Conservation (phyloP, 345 rosid species). For the Salix udensis region DNA sequence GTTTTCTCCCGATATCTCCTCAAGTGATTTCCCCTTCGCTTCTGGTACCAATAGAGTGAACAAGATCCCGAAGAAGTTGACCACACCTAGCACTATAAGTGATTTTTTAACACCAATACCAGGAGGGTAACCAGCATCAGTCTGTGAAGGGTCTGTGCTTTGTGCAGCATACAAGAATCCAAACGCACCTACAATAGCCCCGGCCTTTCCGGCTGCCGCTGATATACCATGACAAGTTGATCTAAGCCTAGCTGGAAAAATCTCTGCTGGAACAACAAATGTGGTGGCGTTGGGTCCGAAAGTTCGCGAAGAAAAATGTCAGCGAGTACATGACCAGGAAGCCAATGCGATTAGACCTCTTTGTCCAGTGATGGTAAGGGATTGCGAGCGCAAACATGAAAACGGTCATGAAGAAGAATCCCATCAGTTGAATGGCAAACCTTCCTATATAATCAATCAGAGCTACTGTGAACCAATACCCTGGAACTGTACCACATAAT, state of each 20-base stretch:
- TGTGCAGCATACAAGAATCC: constrained; percentile 22
- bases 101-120: constrained; percentile 17
- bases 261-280: constrained; percentile 19
- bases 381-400: constrained; percentile 17
- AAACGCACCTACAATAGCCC: constrained; percentile 17
- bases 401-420: constrained; percentile 19
- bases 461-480: constrained; percentile 19
- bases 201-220: constrained; percentile 15
- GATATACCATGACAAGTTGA: constrained; percentile 22
- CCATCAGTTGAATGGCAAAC: constrained; percentile 17
- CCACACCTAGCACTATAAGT: constrained; percentile 8
- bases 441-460: constrained; percentile 12
- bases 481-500: constrained; percentile 18
- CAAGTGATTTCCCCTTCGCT: constrained; percentile 17
- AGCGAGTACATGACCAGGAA: constrained; percentile 16
- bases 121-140: constrained; percentile 17
- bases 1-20: constrained; percentile 14
- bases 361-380: constrained; percentile 18
- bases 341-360: constrained; percentile 8
- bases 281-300: constrained; percentile 22
- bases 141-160: constrained; percentile 9
- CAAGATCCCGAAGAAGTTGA: constrained; percentile 10
- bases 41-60: constrained; percentile 19
- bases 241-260: constrained; percentile 14
- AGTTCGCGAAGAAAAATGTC: constrained; percentile 19